phyloP scores from a whole-genome alignment of 176 grass and related monocot species.

The Carex littledalei region DNA sequence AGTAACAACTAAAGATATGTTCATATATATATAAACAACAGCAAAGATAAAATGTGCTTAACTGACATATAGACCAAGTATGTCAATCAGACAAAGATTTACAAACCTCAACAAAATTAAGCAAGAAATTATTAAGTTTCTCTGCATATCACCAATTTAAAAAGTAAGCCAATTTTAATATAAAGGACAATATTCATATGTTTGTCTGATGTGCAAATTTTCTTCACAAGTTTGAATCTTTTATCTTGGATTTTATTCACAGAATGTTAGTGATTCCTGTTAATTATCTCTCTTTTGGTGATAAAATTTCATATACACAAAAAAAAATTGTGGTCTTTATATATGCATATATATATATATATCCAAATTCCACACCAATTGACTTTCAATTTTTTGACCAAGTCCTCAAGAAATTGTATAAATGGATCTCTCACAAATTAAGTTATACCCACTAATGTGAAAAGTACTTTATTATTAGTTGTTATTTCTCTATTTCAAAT shows the following conservation, averaged over 20 bases:
- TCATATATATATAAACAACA: too few relatives aligned
- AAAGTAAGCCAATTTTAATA: too few relatives aligned
- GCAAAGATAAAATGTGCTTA: too few relatives aligned
- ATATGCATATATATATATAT: neutral
- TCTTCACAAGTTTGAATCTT: neutral
- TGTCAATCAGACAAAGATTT: too few relatives aligned
- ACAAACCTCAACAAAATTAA: too few relatives aligned
- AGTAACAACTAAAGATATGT: too few relatives aligned
- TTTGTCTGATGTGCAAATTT: neutral
- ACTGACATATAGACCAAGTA: too few relatives aligned
- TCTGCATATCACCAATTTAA: too few relatives aligned
- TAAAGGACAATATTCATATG: neutral
- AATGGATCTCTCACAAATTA: neutral
- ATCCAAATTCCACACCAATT: neutral
- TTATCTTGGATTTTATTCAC: neutral
- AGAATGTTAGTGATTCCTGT: neutral
- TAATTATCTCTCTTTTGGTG: neutral
- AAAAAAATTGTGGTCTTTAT: neutral
- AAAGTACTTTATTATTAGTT: neutral
- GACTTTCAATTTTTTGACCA: neutral
- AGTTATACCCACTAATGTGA: neutral
- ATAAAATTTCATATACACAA: neutral
- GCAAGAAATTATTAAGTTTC: too few relatives aligned
- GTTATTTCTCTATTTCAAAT: neutral
- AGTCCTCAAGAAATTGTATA: neutral